Evolutionary conservation across 192 early-diverging fungal species (phyloP), one percentile per base, ranked within the genome.

Genomic region (Borealophlyctis nickersoniae): DNA sequence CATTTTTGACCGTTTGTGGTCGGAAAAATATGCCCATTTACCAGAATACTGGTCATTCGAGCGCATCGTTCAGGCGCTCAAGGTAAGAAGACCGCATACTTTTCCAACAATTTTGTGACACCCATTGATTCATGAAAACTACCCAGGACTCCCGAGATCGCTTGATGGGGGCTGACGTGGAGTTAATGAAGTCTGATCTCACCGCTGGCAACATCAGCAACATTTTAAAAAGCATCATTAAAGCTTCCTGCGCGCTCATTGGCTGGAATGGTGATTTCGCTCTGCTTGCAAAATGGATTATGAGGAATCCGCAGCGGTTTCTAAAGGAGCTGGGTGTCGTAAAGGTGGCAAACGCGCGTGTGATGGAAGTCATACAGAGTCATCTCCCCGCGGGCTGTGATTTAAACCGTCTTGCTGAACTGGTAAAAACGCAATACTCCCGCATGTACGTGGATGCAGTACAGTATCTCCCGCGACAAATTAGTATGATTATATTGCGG

Each of bases 1-100:
- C 26, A 32, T 13, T n/a, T 64, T 64, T 32, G 62, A 64, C 52
- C 22, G 57, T 13, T 19, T 57, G 24, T 64, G 62, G 62, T 26
- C 14, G 23, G 16, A 28, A 1, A 27, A 1, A 14, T 64, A 64
- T 32, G 49, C 19, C 16, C 19, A 22, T 4, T 5, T 32, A 32
- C 16, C 52, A 9, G 62, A 56, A 7, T 64, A 26, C 2, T 56
- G 62, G 53, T 11, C 53, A 0, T 64, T 56, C 30, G 62, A 56
- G 31, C n/a, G 28, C 5, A 49, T 61, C 4, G 16, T 61, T 27
- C 14, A 61, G 23, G 36, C 34, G 23, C 27, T 49, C 26, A 61
- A 49, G 45, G 45, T 2, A 36, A n/a, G 34, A 11, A 34, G 23
- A 23, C 16, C 0, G n/a, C 16, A 29, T 29, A 2, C 30, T 55